Conservation (phyloP, 345 rosid species). For the Euphorbia lathyris region DNA sequence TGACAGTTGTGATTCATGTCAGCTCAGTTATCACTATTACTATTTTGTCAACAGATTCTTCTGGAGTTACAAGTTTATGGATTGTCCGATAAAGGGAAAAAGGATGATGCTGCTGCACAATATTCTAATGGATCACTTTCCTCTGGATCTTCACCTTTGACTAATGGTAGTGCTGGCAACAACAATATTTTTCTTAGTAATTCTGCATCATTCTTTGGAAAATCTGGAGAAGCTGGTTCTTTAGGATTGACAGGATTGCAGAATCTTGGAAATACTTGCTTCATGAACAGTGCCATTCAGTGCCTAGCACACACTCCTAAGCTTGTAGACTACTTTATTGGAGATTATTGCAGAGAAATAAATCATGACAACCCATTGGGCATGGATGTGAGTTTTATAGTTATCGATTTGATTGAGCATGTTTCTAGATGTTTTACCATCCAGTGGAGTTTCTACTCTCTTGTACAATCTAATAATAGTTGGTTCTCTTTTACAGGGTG, state of each 20-base stretch:
- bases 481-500: conserved; percentile 59
- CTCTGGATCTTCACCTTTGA: conserved; percentile 27
- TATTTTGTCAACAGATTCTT: conserved; percentile 50
- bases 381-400: conserved; percentile 55
- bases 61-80: conserved; percentile 97
- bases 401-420: neutral
- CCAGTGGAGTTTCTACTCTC: neutral
- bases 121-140: conserved; percentile 46
- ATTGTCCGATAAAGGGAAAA: conserved; percentile 82
- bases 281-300: conserved; percentile 96
- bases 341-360: conserved; percentile 84
- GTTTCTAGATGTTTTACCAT: neutral
- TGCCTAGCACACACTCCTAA: conserved; percentile 97
- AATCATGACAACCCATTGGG: conserved; percentile 88
- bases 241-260: conserved; percentile 94
- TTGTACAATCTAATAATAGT: conserved; percentile 1
- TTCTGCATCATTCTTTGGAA: conserved; percentile 50
- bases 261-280: conserved; percentile 98
- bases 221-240: conserved; percentile 84
- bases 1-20: conserved; percentile 8
- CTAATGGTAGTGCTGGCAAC: conserved; percentile 55
- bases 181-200: conserved; percentile 40
- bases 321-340: conserved; percentile 93
- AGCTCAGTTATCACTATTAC: conserved; percentile 17
- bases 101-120: conserved; percentile 53